phyloP scores from a whole-genome alignment of 2,329 filamentous ascomycete genomes.

The Emergomyces orientalis region DNA sequence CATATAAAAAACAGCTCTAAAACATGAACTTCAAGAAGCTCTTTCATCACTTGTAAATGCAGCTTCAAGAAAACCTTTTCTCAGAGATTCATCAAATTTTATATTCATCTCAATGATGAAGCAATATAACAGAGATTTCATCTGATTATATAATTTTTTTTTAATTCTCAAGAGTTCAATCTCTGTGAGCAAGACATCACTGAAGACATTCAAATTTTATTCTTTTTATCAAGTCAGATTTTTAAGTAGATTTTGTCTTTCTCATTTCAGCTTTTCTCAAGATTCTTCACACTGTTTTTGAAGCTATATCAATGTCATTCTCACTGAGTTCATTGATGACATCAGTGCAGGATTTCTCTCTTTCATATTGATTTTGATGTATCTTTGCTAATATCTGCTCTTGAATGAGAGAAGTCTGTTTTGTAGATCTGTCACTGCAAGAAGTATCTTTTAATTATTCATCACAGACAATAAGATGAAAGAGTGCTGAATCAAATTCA shows the following conservation, averaged over 20 bases:
- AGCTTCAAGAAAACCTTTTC: too few relatives aligned
- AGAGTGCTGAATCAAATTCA: constrained; percentile 8
- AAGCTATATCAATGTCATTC: constrained; percentile 10
- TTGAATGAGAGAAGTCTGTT: constrained; percentile 6
- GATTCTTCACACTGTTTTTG: constrained; percentile 4
- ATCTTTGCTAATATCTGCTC: constrained; percentile 7
- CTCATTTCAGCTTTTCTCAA: constrained; percentile 10
- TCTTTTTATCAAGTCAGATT: constrained; percentile 12
- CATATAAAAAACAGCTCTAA: constrained; percentile 22
- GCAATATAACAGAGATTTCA: too few relatives aligned
- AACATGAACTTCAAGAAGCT: too few relatives aligned
- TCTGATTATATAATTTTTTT: too few relatives aligned
- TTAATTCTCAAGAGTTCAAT: too few relatives aligned
- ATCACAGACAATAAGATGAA: constrained; percentile 10
- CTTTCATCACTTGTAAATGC: too few relatives aligned
- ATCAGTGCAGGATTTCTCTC: constrained; percentile 12
- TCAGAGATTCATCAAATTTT: too few relatives aligned
- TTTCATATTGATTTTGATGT: constrained; percentile 5
- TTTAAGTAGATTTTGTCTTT: constrained; percentile 15
- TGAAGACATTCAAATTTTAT: constrained; percentile 10
- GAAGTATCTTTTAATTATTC: constrained; percentile 11
- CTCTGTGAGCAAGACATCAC: constrained; percentile 13
- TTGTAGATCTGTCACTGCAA: not conserved
- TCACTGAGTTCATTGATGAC: constrained; percentile 10
- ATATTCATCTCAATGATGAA: too few relatives aligned